phyloP scores from a whole-genome alignment of 768 basidiomycete genomes.

The Calvatia gigantea region DNA sequence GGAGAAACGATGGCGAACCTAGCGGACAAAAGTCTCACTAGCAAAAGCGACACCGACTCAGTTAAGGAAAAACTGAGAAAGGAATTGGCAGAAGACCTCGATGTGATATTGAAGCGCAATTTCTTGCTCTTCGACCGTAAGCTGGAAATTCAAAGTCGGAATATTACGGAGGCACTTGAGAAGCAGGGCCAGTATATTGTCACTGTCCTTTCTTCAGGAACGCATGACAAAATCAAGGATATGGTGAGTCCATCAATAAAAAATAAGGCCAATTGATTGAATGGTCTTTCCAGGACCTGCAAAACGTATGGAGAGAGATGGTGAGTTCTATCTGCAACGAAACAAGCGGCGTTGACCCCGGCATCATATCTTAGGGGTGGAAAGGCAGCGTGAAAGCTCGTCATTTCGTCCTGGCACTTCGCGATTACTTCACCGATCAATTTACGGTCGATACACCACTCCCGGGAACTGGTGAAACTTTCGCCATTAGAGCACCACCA shows the following conservation, averaged over 20 bases:
- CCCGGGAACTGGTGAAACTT: not conserved
- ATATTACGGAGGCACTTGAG: not conserved
- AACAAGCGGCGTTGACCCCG: not conserved
- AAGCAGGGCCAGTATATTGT: constrained; percentile 13
- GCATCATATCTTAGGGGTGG: constrained; percentile 36
- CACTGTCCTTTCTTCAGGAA: constrained; percentile 23
- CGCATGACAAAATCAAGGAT: constrained; percentile 43
- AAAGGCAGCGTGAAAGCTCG: constrained; percentile 49
- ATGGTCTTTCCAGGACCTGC: not conserved
- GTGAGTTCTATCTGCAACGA: not conserved
- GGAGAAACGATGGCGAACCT: constrained; percentile 25
- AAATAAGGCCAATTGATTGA: not conserved
- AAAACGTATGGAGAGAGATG: constrained; percentile 15
- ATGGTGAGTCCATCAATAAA: constrained; percentile 21
- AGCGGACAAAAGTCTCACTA: constrained; percentile 14
- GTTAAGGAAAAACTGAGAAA: constrained; percentile 26
- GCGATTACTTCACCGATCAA: constrained; percentile 32
- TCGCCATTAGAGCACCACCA: not conserved
- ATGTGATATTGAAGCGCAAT: constrained; percentile 34
- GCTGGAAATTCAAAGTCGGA: constrained; percentile 39
- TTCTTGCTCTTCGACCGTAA: constrained; percentile 42
- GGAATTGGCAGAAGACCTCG: constrained; percentile 34
- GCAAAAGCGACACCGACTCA: not conserved
- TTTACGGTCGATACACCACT: not conserved
- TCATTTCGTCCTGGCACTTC: constrained; percentile 44